Percentiles rank a stretch among this genome's conserved stretches.
Conservation (phyloP, 495 filamentous ascomycete genomes). For the Penicillium taxi region DNA sequence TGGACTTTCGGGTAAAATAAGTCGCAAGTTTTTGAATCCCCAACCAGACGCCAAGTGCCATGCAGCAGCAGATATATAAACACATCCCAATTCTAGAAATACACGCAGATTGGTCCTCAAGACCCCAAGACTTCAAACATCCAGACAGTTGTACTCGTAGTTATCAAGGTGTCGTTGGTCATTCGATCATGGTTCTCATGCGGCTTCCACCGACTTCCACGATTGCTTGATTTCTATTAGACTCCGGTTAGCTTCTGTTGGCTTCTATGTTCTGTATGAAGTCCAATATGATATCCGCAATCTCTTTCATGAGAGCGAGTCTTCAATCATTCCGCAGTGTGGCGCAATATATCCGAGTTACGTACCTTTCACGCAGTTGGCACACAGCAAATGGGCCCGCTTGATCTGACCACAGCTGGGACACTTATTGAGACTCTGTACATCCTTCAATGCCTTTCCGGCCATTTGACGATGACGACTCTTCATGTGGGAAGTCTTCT, state of each 20-base stretch:
- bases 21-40: slow-evolving; percentile 8
- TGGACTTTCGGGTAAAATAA: background rate
- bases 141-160: background rate
- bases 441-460: slow-evolving; percentile 87
- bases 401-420: slow-evolving; percentile 82
- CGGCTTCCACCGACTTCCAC: slow-evolving; percentile 19
- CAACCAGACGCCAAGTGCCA: slow-evolving; percentile 39
- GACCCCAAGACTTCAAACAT: no score
- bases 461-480: slow-evolving; percentile 88
- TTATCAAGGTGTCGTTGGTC: background rate
- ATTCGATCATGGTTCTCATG: slow-evolving; percentile 4
- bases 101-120: no score
- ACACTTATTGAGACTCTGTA: slow-evolving; percentile 76
- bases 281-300: no score
- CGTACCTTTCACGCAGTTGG: slow-evolving; percentile 68
- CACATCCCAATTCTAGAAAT: slow-evolving; percentile 28
- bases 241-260: slow-evolving; percentile 13
- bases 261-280: no score
- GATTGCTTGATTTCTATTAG: slow-evolving; percentile 22
- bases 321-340: no score
- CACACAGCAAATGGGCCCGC: slow-evolving; percentile 78
- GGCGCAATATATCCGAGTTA: no score
- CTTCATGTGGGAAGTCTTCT: slow-evolving; percentile 97
- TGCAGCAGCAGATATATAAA: slow-evolving; percentile 29
- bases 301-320: no score